Evolutionary conservation across 2,329 filamentous ascomycete species (phyloP), one percentile per base, ranked within the genome.

Genomic region (Aureobasidium sp.): DNA sequence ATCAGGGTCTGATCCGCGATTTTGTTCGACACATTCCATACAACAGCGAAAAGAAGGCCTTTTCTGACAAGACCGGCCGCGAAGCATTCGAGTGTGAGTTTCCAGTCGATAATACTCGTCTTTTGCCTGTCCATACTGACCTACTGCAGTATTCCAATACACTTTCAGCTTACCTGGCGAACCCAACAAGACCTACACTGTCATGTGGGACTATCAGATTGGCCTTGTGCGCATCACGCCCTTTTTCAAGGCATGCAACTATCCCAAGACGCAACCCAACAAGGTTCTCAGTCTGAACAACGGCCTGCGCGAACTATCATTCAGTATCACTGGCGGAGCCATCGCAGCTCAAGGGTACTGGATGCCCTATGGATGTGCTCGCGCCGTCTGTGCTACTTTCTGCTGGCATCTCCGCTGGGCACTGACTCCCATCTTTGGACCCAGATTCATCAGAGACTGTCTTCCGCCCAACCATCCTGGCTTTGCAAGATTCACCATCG

Each of bases 201-300:
- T 97, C 56, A 90, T 96, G 81, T 98, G 93, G 93, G 93, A 98
- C 69, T 96, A 96, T 72, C 91, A 94, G 62, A 82, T 91, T 57
- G 93, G 93, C 7, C 83, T 97, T 25, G 90, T 97, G 57, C 84
- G 91, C 57, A 94, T 95, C 70, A 96, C 90, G 2, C 86, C 90
- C 24, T 88, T 97, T 66, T 97, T 97, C 78, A 95, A 95, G 68
- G 90, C 87, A 60, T 85, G 84, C 66, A 83, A 85, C 58, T 91
- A 91, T 65, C 79, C 85, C 59, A 98, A 98, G 91, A 96, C 91
- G 1, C 86, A 85, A 17, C 90, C 91, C 1, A 88, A 85, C 6
- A 94, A 91, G 69, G 89, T 93, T 72, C 72, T 71, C 22, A 63
- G 60, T 29, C 54, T 68, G 52, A 97, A 95, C 61, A 80, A 82